Base-by-base conservation (phyloP, 192 early-diverging fungal species). In the Funneliformis mosseae region DNA sequence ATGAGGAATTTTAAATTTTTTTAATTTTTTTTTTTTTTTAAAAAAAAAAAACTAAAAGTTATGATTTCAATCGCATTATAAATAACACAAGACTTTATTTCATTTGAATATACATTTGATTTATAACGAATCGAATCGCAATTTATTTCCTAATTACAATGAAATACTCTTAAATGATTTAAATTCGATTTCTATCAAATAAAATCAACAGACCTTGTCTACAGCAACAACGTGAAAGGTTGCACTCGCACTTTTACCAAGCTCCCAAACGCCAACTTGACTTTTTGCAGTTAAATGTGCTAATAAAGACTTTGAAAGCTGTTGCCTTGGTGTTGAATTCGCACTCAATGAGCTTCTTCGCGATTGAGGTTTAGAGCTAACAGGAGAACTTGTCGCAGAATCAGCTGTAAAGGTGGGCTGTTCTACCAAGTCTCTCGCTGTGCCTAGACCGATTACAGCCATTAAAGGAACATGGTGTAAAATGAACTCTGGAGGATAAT, bases 401-500 rank as follows among this genome's bases (percentile, higher is more conserved):
- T 79, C 55, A 45, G 23, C 61, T 14, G 46, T 80, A n/a, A 21
- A 28, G 42, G 64, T 72, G 27, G 77, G 18, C 27, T 76, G 76
- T 46, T 83, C 80, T 23, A 73, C 77, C 76, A 79, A 79, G 77
- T 84, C 81, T 28, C 85, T 83, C 8, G 39, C 71, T 11, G 80
- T 21, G 16, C 81, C 70, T 55, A 91, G 70, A 14, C 90, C 90
- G 5, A 86, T 84, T 16, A 90, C 84, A 41, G 84, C 82, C 76
- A 91, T 74, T 42, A 89, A 83, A 77, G 90, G 90, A 60, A 89
- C 85, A 63, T 87, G 89, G 80, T 90, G 90, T 42, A 86, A 81
- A 77, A 89, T 80, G 66, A 87, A 89, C 78, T 91, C 90, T 16
- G 81, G 68, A 16, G 90, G 90, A 79, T 90, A 90, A 8, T 84